Base-by-base conservation (phyloP, 345 rosid genomes). In the Eutrema japonicum region DNA sequence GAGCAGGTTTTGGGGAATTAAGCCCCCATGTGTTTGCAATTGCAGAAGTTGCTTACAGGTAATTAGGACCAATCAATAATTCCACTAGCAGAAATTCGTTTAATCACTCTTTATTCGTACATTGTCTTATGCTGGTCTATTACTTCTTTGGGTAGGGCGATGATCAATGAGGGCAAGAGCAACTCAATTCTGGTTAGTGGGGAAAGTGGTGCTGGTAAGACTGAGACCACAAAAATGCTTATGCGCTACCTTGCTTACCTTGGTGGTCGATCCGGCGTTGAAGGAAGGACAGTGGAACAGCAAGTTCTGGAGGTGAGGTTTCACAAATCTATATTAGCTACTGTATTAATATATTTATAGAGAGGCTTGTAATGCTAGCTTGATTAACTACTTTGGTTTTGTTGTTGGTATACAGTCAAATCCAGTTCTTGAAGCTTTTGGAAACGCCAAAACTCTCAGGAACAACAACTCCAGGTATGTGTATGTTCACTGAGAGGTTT, bases 401-500 rank as follows among this genome's bases (percentile, higher is more conserved):
- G 11, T 57, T 53, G 66, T 67, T 75, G 68, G 51, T 65, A 56
- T 68, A 77, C 90, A 96, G 99, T 96, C 99, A 61, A 96, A 96
- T 85, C 99, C 99, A 40, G 99, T 96, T 81, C 99, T 96, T 79
- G 99, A 96, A 92, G 97, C 99, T 73, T 96, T 96, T 85, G 99
- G 99, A 32, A 96, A 96, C 77, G 99, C 99, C 14, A 95, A 95
- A 78, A 95, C 99, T 74, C 96, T 95, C 36, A 87, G 99, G 83
- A 95, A 95, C 75, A 95, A 95, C 84, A 95, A 95, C 83, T 95
- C 99, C 67, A 95, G 99, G 99, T 92, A 79, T 73, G 76, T 53
- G 2, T 47, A 35, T 73, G 62, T 61, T 70, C 37, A 59, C 60
- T 45, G 11, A 69, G 54, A 49, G 70, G 3, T 18, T 75, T 64